A percentile compares a stretch with the other conserved stretches of the same genome.
These are phyloP conservation scores for Marasmius tenuissimus DNA, from an alignment of 1,284 basidiomycete genomes.

Conservation along the genomic window DNA sequence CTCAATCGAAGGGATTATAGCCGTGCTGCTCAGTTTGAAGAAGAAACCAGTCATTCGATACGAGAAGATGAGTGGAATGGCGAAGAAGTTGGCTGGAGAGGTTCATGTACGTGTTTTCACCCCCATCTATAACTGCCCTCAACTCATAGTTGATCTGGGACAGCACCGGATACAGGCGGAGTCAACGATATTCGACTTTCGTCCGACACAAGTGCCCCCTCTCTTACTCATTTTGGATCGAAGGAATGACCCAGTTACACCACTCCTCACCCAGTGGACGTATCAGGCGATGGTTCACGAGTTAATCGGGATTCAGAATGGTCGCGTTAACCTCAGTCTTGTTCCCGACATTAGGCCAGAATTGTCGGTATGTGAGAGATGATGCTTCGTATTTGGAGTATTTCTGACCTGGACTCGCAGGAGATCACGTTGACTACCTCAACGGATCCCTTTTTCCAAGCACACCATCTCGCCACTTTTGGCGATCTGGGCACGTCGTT, in stretches of 20 bases:
- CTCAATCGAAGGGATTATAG: slow-evolving; percentile 81
- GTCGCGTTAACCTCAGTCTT: slow-evolving; percentile 81
- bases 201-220: slow-evolving; percentile 73
- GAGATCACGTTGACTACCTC: slow-evolving; percentile 93
- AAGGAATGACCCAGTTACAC: slow-evolving; percentile 96
- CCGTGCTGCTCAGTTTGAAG: slow-evolving; percentile 91
- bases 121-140: background rate
- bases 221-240: slow-evolving; percentile 83
- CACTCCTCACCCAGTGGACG: slow-evolving; percentile 97
- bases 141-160: slow-evolving; percentile 11
- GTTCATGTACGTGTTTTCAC: slow-evolving; percentile 60
- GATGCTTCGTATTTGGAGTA: background rate
- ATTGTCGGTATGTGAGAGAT: slow-evolving; percentile 60
- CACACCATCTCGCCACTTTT: slow-evolving; percentile 92
- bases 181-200: slow-evolving; percentile 75
- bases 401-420: slow-evolving; percentile 36
- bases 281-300: slow-evolving; percentile 99
- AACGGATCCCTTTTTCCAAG: slow-evolving; percentile 94
- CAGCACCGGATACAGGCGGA: slow-evolving; percentile 76
- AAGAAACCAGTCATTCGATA: slow-evolving; percentile 95
- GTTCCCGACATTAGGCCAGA: slow-evolving; percentile 90
- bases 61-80: slow-evolving; percentile 91
- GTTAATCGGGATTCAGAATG: slow-evolving; percentile 91
- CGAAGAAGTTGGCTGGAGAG: slow-evolving; percentile 86
- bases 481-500: slow-evolving; percentile 95